These are phyloP conservation scores for Macrolepiota dolichaula DNA, from an alignment of 768 basidiomycete genomes.

Conservation along the genomic window DNA sequence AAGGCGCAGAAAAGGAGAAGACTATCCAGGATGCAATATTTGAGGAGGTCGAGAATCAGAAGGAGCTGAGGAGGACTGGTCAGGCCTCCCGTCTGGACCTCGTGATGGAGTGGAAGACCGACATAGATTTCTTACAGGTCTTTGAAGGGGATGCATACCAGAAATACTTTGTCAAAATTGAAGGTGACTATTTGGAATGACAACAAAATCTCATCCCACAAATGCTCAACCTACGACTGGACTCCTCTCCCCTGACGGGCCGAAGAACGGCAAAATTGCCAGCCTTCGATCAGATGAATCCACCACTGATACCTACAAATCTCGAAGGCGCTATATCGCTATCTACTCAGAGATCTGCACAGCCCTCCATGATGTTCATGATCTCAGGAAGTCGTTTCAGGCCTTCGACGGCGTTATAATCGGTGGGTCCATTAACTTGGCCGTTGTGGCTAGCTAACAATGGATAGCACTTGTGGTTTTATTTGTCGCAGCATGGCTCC, in stretches of 20 bases:
- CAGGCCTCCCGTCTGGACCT: background rate
- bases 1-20: slow-evolving; percentile 2
- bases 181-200: background rate
- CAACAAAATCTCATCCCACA: background rate
- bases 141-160: background rate
- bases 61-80: too few species aligned
- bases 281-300: too few species aligned
- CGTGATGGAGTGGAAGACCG: background rate
- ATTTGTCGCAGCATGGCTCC: slow-evolving; percentile 10
- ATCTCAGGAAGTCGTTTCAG: background rate
- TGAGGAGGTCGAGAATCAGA: background rate
- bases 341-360: slow-evolving; percentile 5
- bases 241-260: background rate
- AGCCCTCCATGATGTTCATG: background rate
- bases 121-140: background rate
- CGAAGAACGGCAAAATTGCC: background rate
- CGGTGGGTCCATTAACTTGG: background rate
- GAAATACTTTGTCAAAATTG: background rate
- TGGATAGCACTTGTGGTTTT: background rate
- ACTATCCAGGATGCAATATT: slow-evolving; percentile 15
- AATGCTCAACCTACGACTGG: background rate
- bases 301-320: background rate
- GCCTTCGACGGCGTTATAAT: background rate
- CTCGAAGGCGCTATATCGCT: background rate
- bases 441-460: background rate